These are phyloP conservation scores for Sutorius eximius DNA, from an alignment of 1,284 basidiomycete species.

Conservation along the genomic window DNA sequence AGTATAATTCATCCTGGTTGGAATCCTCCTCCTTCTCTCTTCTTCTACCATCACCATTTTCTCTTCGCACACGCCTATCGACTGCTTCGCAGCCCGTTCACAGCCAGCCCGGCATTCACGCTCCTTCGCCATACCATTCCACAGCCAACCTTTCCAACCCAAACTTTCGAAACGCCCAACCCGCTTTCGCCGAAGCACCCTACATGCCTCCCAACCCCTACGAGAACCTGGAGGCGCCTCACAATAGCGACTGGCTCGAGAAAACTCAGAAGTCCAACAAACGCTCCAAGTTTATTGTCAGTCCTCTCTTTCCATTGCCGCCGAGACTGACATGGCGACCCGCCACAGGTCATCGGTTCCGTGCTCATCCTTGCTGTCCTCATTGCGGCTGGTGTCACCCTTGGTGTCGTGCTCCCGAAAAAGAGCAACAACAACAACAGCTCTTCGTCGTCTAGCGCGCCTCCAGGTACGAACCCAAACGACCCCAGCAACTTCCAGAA, in stretches of 20 bases:
- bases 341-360: conserved; percentile 35
- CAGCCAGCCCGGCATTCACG: conserved; percentile 30
- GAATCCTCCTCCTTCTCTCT: not conserved
- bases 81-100: conserved; percentile 23
- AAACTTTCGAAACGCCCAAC: conserved; percentile 27
- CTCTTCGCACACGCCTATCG: not conserved
- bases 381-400: conserved; percentile 30
- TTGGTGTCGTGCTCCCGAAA: conserved; percentile 36
- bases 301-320: conserved; percentile 9
- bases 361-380: conserved; percentile 29
- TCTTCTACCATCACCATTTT: not conserved
- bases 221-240: conserved; percentile 28
- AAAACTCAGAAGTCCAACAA: conserved; percentile 28
- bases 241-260: conserved; percentile 36
- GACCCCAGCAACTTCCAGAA: conserved; percentile 68
- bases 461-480: conserved; percentile 45
- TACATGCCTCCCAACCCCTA: conserved; percentile 30
- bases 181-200: conserved; percentile 28
- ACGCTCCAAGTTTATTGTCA: conserved; percentile 36
- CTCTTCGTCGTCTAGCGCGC: conserved; percentile 16
- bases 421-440: conserved; percentile 24
- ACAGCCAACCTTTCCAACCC: conserved; percentile 20
- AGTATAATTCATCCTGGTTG: conserved; percentile 8
- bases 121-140: conserved; percentile 30
- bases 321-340: not conserved